Evolutionary conservation across 2,329 filamentous ascomycete genomes (phyloP), one percentile per base, ranked within the genome.

Genomic region (Sclerotiophoma versabilis): DNA sequence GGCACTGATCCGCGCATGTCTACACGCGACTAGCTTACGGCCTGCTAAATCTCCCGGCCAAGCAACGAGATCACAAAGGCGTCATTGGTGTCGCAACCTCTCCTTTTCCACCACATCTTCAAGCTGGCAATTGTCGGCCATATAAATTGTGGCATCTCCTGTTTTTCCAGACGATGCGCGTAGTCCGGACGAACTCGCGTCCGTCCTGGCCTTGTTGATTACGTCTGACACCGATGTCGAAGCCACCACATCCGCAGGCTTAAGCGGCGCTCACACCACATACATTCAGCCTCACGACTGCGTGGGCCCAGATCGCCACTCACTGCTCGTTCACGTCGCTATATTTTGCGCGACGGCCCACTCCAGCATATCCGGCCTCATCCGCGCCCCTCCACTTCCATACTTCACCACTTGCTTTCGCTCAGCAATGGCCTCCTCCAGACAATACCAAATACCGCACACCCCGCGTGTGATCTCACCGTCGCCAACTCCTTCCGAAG

Each of bases 381-480:
- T 88, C 66, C 75, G 76, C 63, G 76, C 77, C 41, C 80, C 86
- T 53, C 78, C 80, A 33, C 81, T 90, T 2, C 86, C 87, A 39
- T 83, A 84, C 32, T 89, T 89, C 55, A 59, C 64, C 26, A 64
- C 62, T 53, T 75, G 72, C 59, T 75, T 70, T 69, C 72, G 67
- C 47, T 62, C 65, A 48, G 70, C 71, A 56, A 79, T 79, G 65
- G 69, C 74, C 54, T 64, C 75, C 37, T 83, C 83, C 73, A 77
- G 79, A 41, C 78, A 79, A 66, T 79, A 84, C 60, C 79, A 81
- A 64, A 80, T 95, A 53, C 92, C 93, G 52, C 84, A 84, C 52
- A 95, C 89, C 51, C 92, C 92, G 68, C 88, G 92, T 70, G 90
- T 97, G 64, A 96, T 95, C 65, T 96, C 92, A 11, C 92, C 93